Conservation (phyloP, 179 eudicot species). For the Nepenthes alata region DNA sequence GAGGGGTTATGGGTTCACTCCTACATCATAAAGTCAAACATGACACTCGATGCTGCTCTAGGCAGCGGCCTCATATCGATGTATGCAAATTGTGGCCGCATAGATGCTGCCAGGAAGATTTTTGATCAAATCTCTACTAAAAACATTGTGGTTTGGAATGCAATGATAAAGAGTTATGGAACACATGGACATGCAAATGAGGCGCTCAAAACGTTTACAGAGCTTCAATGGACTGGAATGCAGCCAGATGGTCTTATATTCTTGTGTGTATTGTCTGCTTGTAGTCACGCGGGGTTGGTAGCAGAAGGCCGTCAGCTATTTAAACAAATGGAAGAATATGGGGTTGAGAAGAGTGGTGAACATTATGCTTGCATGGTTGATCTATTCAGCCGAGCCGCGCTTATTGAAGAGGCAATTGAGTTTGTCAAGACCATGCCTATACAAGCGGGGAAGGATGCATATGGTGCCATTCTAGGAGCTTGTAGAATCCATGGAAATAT, state of each 20-base stretch:
- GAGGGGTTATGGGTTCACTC: conserved; percentile 62
- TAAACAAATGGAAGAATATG: conserved; percentile 11
- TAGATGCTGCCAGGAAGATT: conserved; percentile 28
- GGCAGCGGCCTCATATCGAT: conserved; percentile 53
- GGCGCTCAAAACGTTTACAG: conserved; percentile 24
- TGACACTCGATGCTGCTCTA: conserved; percentile 40
- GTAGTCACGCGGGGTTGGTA: conserved; percentile 17
- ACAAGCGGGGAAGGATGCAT: conserved; percentile 19
- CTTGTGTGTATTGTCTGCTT: conserved; percentile 17
- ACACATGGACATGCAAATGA: conserved; percentile 63
- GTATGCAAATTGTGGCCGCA: conserved; percentile 58
- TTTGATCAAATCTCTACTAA: conserved; percentile 38
- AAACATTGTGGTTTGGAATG: conserved; percentile 66
- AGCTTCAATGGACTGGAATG: conserved; percentile 8
- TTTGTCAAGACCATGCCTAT: conserved; percentile 20
- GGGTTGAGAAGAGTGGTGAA: conserved; percentile 4
- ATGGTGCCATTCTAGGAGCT: conserved; percentile 29
- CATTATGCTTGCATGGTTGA: conserved; percentile 19
- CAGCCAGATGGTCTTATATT: conserved; percentile 12
- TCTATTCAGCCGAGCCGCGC: conserved; percentile 13
- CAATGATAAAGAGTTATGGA: conserved; percentile 61
- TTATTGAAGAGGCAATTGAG: conserved; percentile 18
- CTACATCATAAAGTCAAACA: conserved; percentile 33
- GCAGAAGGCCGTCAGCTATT: conserved; percentile 9
- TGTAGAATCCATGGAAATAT: conserved; percentile 27